These are phyloP conservation scores for Litsea cubeba DNA, from an alignment of 164 flowering plant species.

Conservation along the genomic window DNA sequence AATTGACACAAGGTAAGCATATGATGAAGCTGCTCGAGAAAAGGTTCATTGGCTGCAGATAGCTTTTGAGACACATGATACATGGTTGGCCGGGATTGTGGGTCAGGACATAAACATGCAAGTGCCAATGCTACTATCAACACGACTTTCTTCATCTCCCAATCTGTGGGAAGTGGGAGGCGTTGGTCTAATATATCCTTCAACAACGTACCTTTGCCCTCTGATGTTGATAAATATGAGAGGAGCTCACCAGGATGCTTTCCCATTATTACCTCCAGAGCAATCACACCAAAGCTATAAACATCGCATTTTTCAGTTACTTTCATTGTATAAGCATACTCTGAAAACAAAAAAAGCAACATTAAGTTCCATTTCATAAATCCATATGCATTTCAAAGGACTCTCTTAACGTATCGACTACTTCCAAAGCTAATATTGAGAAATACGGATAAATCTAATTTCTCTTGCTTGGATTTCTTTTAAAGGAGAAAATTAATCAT, in stretches of 20 bases:
- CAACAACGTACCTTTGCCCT: not conserved
- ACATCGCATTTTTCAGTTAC: not conserved
- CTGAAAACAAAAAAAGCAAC: not conserved
- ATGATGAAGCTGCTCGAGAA: not conserved
- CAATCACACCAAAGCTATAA: not conserved
- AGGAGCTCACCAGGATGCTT: not conserved
- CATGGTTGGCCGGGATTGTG: not conserved
- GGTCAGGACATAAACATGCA: not conserved
- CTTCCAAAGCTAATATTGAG: too few species aligned
- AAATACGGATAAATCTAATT: too few species aligned
- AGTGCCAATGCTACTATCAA: not conserved
- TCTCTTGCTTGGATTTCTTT: too few species aligned
- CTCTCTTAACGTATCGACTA: too few species aligned
- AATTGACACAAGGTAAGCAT: not conserved
- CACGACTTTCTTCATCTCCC: not conserved
- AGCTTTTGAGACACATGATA: not conserved
- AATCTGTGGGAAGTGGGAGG: not conserved
- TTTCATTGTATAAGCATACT: not conserved
- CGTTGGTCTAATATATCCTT: not conserved
- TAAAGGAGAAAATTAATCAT: too few species aligned
- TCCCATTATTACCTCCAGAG: not conserved
- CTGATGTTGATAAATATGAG: not conserved
- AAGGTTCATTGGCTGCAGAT: not conserved
- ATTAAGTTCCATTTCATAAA: too few species aligned
- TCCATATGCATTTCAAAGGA: too few species aligned